A percentile compares a stretch with the other conserved stretches of the same genome.
Evolutionary conservation across 345 rosid species (phyloP).

Genomic region (Pistacia atlantica): DNA sequence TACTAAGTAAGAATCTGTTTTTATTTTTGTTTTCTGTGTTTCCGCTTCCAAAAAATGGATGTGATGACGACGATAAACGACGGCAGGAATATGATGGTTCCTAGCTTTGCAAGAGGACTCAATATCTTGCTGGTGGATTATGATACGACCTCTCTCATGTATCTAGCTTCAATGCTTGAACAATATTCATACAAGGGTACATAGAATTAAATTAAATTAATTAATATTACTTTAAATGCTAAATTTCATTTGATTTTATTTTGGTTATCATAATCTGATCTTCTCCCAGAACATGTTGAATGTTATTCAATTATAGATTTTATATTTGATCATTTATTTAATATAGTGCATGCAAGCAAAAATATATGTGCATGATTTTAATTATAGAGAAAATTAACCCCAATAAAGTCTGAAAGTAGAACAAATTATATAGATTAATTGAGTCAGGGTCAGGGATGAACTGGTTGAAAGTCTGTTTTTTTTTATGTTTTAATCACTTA

Average conservation of each 20-base stretch:
- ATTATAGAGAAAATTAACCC: not conserved
- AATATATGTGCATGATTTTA: too few species aligned
- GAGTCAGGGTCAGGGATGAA: too few species aligned
- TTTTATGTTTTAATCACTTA: not conserved
- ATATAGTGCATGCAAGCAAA: not conserved
- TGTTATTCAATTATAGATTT: too few species aligned
- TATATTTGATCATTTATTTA: too few species aligned
- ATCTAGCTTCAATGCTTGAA: conserved; percentile 37
- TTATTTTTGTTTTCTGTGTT: not conserved
- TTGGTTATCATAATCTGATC: not conserved
- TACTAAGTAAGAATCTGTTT: not conserved
- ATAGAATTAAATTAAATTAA: not conserved
- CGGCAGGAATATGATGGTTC: conserved; percentile 18
- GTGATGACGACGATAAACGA: not conserved
- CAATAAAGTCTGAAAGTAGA: not conserved
- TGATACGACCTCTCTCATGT: conserved; percentile 37
- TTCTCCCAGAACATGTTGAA: too few species aligned
- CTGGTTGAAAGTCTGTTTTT: too few species aligned
- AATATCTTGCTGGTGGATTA: conserved; percentile 42
- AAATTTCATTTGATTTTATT: not conserved
- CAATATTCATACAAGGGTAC: conserved; percentile 41
- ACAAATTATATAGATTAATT: too few species aligned
- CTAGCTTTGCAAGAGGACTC: conserved; percentile 32
- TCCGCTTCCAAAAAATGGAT: not conserved
- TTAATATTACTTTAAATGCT: not conserved